Percentiles rank a stretch among this genome's conserved stretches.
These are phyloP conservation scores for Aeschynomene evenia DNA, from an alignment of 306 rosid species.

Conservation along the genomic window DNA sequence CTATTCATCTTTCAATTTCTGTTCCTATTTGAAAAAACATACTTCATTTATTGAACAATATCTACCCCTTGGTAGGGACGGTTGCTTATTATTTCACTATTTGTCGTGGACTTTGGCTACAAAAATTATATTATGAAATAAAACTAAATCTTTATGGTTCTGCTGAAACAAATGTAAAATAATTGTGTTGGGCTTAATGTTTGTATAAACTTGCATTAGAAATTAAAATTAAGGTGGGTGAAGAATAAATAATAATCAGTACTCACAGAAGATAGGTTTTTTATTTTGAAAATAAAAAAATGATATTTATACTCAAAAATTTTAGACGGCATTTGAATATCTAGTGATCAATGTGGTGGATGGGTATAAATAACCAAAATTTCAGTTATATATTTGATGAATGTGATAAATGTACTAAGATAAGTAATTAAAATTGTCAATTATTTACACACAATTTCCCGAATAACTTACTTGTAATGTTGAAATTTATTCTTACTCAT, in stretches of 20 bases:
- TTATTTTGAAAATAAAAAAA: not conserved
- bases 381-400: too few relatives aligned
- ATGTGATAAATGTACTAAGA: too few relatives aligned
- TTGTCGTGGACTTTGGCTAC: not conserved
- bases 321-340: too few relatives aligned
- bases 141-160: not conserved
- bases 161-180: not conserved
- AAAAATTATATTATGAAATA: not conserved
- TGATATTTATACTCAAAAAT: too few relatives aligned
- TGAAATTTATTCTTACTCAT: too few relatives aligned
- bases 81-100: slow-evolving; percentile 4
- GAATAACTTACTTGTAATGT: too few relatives aligned
- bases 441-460: too few relatives aligned
- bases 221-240: not conserved
- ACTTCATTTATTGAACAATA: slow-evolving; percentile 25
- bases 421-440: too few relatives aligned
- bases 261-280: not conserved
- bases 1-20: not conserved
- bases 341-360: too few relatives aligned
- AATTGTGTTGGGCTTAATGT: not conserved
- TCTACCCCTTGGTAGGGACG: not conserved
- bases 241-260: not conserved
- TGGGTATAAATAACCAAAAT: too few relatives aligned
- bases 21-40: not conserved
- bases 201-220: not conserved